Conservation (phyloP, 1,139 yeast genomes). For the Protomyces lactucae-debilis region DNA sequence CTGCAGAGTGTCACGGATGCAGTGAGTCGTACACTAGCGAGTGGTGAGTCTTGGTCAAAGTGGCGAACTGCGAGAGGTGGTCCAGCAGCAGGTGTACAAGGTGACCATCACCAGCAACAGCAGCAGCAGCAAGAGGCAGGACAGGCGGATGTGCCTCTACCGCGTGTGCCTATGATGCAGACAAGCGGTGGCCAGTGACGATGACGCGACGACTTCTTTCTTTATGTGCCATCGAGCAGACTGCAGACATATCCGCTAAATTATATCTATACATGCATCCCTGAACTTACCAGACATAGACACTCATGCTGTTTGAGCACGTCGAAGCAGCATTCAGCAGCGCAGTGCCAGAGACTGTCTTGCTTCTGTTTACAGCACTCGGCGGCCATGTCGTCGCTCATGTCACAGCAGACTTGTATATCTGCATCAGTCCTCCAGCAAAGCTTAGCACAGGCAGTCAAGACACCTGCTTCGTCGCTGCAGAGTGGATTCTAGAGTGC, state of each 20-base stretch:
- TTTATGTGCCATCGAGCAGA: not conserved
- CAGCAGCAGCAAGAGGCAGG: not conserved
- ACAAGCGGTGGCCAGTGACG: not conserved
- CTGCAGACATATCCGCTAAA: too few species aligned
- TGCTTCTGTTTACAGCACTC: not conserved
- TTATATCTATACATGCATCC: too few species aligned
- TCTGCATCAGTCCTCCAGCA: not conserved
- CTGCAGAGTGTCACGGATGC: slow-evolving; percentile 18
- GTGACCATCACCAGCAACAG: not conserved
- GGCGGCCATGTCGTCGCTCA: not conserved
- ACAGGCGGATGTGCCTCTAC: not conserved
- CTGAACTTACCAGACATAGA: too few species aligned
- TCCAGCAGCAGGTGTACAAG: not conserved
- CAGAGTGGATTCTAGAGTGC: not conserved
- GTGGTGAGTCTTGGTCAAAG: slow-evolving; percentile 13
- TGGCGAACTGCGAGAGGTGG: not conserved
- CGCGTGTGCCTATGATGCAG: not conserved
- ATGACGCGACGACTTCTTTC: not conserved
- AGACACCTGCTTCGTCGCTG: not conserved
- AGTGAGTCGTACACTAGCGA: slow-evolving; percentile 14
- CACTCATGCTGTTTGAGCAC: not conserved
- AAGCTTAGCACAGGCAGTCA: not conserved
- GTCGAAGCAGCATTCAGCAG: not conserved
- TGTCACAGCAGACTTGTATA: not conserved
- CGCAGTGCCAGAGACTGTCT: not conserved